Base-by-base conservation (phyloP, 202 grass and related monocot species). In the Dendrocalamus latiflorus region DNA sequence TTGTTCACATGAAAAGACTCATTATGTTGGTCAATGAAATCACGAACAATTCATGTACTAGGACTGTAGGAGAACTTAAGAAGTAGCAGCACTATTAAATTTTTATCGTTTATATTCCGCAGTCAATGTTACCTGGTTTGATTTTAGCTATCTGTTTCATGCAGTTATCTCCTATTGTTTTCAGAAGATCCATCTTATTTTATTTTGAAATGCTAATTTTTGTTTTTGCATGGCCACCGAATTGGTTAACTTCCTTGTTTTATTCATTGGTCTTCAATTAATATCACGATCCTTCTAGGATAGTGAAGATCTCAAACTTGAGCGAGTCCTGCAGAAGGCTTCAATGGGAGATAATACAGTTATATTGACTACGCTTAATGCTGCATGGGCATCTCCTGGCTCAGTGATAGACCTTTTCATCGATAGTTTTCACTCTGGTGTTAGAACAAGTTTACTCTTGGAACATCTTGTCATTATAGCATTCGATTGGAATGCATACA, bases 251-350 rank as follows among this genome's bases (percentile, higher is more conserved):
- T 57, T 83, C 7, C 17, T 39, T 2, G 16, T 15, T 69, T 78
- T 70, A 82, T 49, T 44, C 59, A 68, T 41, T 73, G 20, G 8
- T 51, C 24, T 67, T 20, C 6, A 36, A 77, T 72, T 70, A 81
- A 72, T 81, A 81, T 81, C 14, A 50, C 28, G 6, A 77, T 57
- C 51, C 20, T 79, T 88, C n/a, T 83, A 94, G 89, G 92, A 90
- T 68, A 92, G 76, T 70, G 90, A 94, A 71, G 86, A 91, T 60
- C 53, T 88, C 58, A n/a, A n/a, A n/a, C n/a, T n/a, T n/a, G n/a
- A n/a, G n/a, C n/a, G n/a, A n/a, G n/a, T n/a, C n/a, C n/a, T n/a
- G n/a, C n/a, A n/a, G n/a, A n/a, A n/a, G n/a, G n/a, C n/a, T n/a
- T n/a, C n/a, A n/a, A n/a, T n/a, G n/a, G n/a, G n/a, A n/a, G n/a